Evolutionary conservation across 805 yeast genomes (phyloP), one percentile per base, ranked within the genome.

Genomic region (Kodamaea restingae): DNA sequence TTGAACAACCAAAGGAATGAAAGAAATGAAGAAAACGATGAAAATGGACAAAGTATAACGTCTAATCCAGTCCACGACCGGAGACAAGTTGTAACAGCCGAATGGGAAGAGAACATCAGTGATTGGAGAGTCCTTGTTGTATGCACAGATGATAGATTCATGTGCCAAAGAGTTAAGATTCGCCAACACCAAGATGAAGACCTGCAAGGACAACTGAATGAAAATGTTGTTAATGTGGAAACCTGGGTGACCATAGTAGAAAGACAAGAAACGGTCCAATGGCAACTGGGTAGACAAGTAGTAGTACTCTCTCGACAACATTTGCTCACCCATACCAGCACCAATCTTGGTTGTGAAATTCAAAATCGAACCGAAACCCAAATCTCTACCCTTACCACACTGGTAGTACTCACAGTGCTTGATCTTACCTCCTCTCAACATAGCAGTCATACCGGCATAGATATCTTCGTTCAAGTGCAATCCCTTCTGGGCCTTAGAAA

Each of bases 321-420:
- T 81, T 61, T 84, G 95, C 64, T 84, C 95, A 61, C 93, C 93
- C 95, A 84, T 84, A 65, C 95, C 95, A 50, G 93, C 90, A 64
- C 95, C 95, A 74, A 84, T 84, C 65, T 84, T 84, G 30, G 90
- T 84, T 15, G 88, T 84, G 74, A 84, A 84, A 64, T 84, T 84
- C 72, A 84, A 71, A 65, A 84, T 84, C 4, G 93, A 83, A 43
- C 88, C 88, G 63, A 84, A 84, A 58, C 95, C 95, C 54, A 84
- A 72, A 74, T 84, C 95, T 72, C 95, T 74, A 60, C 95, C 95
- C 65, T 84, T 84, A 66, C 95, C 95, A 76, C 95, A 84, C 67
- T 84, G 95, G 65, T 79, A 81, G 60, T 84, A 84, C 58, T 84
- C 95, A 70, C 88, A 81, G 59, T 84, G 93, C 67, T 84, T 84